Conservation (phyloP, 176 grass and related monocot species). For the Hyparrhenia diplandra region DNA sequence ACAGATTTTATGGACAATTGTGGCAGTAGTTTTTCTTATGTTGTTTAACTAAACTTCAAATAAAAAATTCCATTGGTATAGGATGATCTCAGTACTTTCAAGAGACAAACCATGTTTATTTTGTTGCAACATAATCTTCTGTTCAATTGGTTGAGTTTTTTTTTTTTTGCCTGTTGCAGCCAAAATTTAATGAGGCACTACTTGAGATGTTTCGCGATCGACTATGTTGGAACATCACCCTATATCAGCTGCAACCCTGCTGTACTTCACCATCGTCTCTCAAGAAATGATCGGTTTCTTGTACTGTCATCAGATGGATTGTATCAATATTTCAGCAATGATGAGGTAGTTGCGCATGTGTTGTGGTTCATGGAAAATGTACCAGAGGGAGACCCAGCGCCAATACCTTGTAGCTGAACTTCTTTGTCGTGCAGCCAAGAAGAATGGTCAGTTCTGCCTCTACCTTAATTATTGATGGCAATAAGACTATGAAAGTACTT, state of each 20-base stretch:
- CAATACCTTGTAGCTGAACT: slow-evolving; percentile 89
- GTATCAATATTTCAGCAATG: slow-evolving; percentile 92
- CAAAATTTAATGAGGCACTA: slow-evolving; percentile 69
- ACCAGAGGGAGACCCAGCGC: slow-evolving; percentile 89
- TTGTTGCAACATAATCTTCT: not conserved
- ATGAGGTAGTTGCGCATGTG: slow-evolving; percentile 87
- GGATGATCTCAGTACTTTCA: slow-evolving; percentile 3
- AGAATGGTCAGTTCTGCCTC: slow-evolving; percentile 62
- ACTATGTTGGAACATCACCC: slow-evolving; percentile 64
- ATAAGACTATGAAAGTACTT: not conserved
- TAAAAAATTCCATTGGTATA: not conserved
- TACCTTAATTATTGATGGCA: not conserved
- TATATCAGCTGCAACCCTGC: slow-evolving; percentile 83
- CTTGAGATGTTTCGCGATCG: slow-evolving; percentile 80
- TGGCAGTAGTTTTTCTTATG: not conserved
- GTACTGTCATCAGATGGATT: slow-evolving; percentile 86
- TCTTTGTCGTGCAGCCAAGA: slow-evolving; percentile 86
- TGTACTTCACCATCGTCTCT: slow-evolving; percentile 73
- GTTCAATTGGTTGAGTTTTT: slow-evolving; percentile 6
- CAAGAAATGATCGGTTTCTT: slow-evolving; percentile 66
- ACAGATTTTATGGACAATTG: not conserved
- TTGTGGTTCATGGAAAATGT: slow-evolving; percentile 92
- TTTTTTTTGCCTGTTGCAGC: slow-evolving; percentile 39
- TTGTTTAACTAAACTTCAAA: not conserved
- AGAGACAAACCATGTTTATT: not conserved